Evolutionary conservation across 1,284 basidiomycete species (phyloP).

Genomic region (Pholiota adiposa): DNA sequence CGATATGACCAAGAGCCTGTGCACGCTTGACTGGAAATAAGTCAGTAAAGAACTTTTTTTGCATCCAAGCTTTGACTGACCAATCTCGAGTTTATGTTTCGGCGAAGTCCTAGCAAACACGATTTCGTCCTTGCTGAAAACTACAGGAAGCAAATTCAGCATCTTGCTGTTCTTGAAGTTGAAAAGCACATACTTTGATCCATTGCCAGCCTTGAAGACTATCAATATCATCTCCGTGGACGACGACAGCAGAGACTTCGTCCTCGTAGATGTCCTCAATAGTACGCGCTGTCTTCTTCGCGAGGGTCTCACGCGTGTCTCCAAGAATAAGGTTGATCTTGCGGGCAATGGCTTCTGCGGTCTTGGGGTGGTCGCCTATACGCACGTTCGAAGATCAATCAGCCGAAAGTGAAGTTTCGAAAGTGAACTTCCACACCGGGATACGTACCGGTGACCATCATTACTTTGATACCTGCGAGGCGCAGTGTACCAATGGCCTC

Average conservation of each 20-base stretch:
- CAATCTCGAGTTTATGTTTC: constrained; percentile 74
- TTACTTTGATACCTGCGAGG: constrained; percentile 71
- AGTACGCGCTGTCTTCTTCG: constrained; percentile 55
- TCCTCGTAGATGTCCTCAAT: constrained; percentile 68
- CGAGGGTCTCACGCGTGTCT: constrained; percentile 64
- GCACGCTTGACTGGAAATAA: constrained; percentile 61
- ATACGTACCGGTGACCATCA: constrained; percentile 67
- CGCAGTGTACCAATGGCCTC: constrained; percentile 72
- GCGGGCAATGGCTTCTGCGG: constrained; percentile 69
- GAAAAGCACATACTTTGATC: constrained; percentile 54
- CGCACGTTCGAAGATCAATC: background rate
- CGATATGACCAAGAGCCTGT: constrained; percentile 71
- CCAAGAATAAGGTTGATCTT: constrained; percentile 70
- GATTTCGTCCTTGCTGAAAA: constrained; percentile 69
- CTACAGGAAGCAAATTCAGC: constrained; percentile 33
- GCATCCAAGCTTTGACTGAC: constrained; percentile 35
- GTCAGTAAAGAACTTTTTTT: background rate
- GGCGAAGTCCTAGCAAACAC: constrained; percentile 75
- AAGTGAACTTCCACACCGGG: background rate
- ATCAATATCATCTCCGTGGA: constrained; percentile 71
- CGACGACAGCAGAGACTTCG: constrained; percentile 65
- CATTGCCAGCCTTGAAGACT: constrained; percentile 67
- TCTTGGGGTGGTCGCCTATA: constrained; percentile 67
- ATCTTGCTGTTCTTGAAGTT: background rate
- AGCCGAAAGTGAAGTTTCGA: background rate